phyloP scores from a whole-genome alignment of 2,329 filamentous ascomycete genomes.

The Graphiopsis chlorocephala region DNA sequence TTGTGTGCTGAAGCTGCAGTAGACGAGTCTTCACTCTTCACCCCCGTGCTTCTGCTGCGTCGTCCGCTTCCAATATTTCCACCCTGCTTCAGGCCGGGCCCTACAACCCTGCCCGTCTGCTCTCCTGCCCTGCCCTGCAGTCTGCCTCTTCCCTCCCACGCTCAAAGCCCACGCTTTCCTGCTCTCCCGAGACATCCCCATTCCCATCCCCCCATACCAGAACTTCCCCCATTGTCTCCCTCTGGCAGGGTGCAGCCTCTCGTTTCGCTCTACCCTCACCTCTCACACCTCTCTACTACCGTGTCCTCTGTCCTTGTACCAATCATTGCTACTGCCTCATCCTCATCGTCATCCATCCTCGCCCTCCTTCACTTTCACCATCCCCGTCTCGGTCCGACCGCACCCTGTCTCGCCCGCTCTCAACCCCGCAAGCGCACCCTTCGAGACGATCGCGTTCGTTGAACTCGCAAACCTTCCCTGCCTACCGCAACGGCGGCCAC shows the following conservation, averaged over 20 bases:
- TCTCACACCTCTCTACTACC: not conserved
- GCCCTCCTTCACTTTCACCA: not conserved
- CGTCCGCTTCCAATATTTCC: not conserved
- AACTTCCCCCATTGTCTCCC: not conserved
- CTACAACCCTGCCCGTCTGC: not conserved
- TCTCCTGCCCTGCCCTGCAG: not conserved
- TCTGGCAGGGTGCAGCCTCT: conserved; percentile 3
- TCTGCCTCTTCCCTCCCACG: not conserved
- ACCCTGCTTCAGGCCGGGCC: not conserved
- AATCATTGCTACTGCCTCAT: not conserved
- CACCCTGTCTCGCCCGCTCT: not conserved
- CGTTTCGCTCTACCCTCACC: not conserved
- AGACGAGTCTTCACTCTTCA: not conserved
- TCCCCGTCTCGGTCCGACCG: conserved; percentile 2
- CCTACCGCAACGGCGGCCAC: not conserved
- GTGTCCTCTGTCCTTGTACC: not conserved
- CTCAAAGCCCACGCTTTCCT: not conserved
- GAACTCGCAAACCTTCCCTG: conserved; percentile 12
- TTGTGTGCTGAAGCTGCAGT: not conserved
- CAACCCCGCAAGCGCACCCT: conserved; percentile 8
- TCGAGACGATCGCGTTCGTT: conserved; percentile 7
- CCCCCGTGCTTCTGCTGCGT: not conserved
- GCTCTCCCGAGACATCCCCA: conserved; percentile 7
- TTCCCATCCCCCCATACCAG: not conserved
- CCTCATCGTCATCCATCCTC: not conserved